A percentile compares a stretch with the other conserved stretches of the same genome.
phyloP scores from a whole-genome alignment of 1,139 yeast genomes.

The Debaryomyces sp. region DNA sequence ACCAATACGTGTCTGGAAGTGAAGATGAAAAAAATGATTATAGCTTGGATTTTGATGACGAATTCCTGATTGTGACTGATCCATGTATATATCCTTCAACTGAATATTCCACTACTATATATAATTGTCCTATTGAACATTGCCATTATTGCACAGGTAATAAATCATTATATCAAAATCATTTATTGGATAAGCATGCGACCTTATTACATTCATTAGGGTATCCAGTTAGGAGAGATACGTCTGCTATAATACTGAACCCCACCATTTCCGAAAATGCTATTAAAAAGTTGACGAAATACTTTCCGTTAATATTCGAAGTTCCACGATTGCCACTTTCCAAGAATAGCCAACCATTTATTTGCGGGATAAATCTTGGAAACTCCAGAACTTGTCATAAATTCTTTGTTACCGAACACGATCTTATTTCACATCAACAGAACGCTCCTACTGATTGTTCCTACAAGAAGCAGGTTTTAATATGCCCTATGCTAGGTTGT shows the following conservation, averaged over 20 bases:
- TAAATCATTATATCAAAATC: slow-evolving; percentile 30
- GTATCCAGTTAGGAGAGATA: slow-evolving; percentile 30
- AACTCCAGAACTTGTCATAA: slow-evolving; percentile 18
- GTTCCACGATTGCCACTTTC: slow-evolving; percentile 31
- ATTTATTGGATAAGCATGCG: slow-evolving; percentile 31
- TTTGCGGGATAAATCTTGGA: slow-evolving; percentile 14
- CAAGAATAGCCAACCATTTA: slow-evolving; percentile 21
- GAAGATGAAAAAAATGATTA: neutral
- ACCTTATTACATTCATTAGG: slow-evolving; percentile 30
- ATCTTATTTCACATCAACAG: slow-evolving; percentile 24
- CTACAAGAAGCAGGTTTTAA: slow-evolving; percentile 30
- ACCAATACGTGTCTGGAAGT: neutral
- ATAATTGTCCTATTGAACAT: slow-evolving; percentile 31
- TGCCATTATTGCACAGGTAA: slow-evolving; percentile 40
- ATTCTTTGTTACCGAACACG: slow-evolving; percentile 20
- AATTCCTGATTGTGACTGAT: slow-evolving; percentile 27
- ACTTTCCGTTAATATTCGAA: slow-evolving; percentile 31
- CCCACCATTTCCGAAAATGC: slow-evolving; percentile 14
- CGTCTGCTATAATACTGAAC: slow-evolving; percentile 5
- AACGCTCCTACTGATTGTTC: slow-evolving; percentile 26
- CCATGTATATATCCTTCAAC: slow-evolving; percentile 9
- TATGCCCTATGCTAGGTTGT: slow-evolving; percentile 48
- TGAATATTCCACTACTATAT: slow-evolving; percentile 14
- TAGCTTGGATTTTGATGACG: slow-evolving; percentile 24
- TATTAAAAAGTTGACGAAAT: slow-evolving; percentile 16